Evolutionary conservation across 2,329 filamentous ascomycete species (phyloP).

Genomic region (Calonectria fujianensis): DNA sequence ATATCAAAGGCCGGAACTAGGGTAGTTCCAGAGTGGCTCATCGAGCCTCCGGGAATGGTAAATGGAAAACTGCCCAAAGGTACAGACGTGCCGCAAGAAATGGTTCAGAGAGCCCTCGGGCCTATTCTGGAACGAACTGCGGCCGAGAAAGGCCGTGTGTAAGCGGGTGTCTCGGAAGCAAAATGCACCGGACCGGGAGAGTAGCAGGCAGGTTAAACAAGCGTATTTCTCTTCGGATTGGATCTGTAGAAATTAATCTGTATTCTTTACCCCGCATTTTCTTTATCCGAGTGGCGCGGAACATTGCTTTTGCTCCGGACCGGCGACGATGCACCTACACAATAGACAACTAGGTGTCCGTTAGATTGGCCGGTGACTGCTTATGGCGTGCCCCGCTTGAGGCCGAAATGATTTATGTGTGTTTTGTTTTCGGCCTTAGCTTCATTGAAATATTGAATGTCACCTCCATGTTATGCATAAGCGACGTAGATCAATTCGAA

Average conservation of each 20-base stretch:
- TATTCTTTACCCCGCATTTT: not conserved
- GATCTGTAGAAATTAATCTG: not conserved
- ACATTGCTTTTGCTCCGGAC: not conserved
- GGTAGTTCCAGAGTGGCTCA: slow-evolving; percentile 30
- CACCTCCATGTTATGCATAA: not conserved
- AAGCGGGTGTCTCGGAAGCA: too few relatives aligned
- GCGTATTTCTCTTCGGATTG: not conserved
- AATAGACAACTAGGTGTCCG: not conserved
- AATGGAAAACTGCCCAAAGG: slow-evolving; percentile 21
- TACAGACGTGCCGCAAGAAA: slow-evolving; percentile 24
- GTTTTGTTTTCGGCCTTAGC: not conserved
- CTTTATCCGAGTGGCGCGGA: not conserved
- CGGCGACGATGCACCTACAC: not conserved
- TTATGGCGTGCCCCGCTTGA: not conserved
- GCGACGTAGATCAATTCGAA: not conserved
- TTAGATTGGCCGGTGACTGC: not conserved
- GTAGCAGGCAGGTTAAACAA: not conserved
- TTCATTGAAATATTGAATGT: not conserved
- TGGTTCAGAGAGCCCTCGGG: slow-evolving; percentile 3
- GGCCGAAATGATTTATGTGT: not conserved
- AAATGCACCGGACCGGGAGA: not conserved
- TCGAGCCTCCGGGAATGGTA: slow-evolving; percentile 26
- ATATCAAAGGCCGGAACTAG: slow-evolving; percentile 19
- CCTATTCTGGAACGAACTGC: slow-evolving; percentile 24
- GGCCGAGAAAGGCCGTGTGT: not conserved